Evolutionary conservation across 129 eudicot genomes (phyloP), one percentile per base, ranked within the genome.

Genomic region (Escallonia rubra): DNA sequence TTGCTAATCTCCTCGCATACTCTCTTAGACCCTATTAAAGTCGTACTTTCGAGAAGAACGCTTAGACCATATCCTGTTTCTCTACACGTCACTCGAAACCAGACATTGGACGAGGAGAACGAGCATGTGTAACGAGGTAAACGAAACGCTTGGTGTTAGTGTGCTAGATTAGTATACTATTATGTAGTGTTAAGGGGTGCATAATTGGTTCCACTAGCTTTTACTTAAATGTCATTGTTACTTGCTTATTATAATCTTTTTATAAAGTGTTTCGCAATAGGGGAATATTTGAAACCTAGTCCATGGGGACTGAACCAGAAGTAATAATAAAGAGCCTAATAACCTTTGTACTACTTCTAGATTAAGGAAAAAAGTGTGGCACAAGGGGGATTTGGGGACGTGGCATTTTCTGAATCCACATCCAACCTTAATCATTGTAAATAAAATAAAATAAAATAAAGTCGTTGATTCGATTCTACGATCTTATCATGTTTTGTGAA

Each of bases 191-290:
- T 63, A 60, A 57, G 77, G 68, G 62, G 71, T 65, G 74, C 63
- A 81, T 79, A 81, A 86, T 89, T 86, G 93, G 86, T 81, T 86
- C 93, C 93, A 89, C 96, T 79, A 82, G 48, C 81, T 81, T 23
- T 82, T 73, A 69, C 63, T 50, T 40, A 39, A 51, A 76, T 66
- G 80, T 81, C 85, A 43, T 79, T 78, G 74, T 79, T 75, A 68
- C 59, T 51, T 71, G 62, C 41, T 23, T 50, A 71, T 48, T 62
- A 23, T 23, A 23, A 23, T 23, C 34, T 23, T 23, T 23, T 23
- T 0, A 1, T 23, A 23, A 23, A 23, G 34, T 23, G 34, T 23
- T 23, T 23, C 34, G 34, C 34, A 23, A 23, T 23, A 23, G 34
- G 34, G 89, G 95, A 84, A 82, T 87, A 77, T 78, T 75, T 42